A percentile compares a stretch with the other conserved stretches of the same genome.
These are phyloP conservation scores for Trebouxia sp. DNA, from an alignment of 139 green algal genomes.

Conservation along the genomic window DNA sequence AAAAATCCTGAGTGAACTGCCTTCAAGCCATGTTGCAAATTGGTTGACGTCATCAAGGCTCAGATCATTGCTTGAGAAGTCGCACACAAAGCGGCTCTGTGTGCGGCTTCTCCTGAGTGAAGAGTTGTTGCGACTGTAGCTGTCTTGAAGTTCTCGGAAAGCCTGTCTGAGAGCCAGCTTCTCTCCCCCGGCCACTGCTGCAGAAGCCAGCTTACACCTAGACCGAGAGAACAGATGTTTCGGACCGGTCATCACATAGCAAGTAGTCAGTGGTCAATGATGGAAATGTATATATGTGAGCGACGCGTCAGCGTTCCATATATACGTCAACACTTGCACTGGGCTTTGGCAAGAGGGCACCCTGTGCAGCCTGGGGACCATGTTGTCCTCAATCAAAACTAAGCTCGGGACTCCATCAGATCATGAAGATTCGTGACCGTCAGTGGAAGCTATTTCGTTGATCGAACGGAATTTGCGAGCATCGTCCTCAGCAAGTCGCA, in stretches of 20 bases:
- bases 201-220: constrained; percentile 12
- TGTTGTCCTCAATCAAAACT: too few relatives aligned
- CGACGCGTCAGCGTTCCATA: too few relatives aligned
- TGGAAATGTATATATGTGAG: too few relatives aligned
- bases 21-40: constrained; percentile 18
- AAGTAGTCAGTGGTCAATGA: neutral
- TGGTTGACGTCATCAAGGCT: constrained; percentile 13
- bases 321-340: too few relatives aligned
- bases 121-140: constrained; percentile 20
- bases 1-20: constrained; percentile 1
- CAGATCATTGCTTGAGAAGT: constrained; percentile 22
- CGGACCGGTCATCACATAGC: neutral
- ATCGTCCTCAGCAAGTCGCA: too few relatives aligned
- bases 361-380: too few relatives aligned
- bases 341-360: too few relatives aligned
- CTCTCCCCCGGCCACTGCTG: constrained; percentile 1
- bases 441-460: too few relatives aligned
- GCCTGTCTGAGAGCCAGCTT: constrained; percentile 17
- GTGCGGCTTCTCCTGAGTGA: constrained; percentile 8
- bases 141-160: constrained; percentile 24
- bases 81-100: constrained; percentile 17
- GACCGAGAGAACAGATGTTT: constrained; percentile 14
- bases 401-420: too few relatives aligned
- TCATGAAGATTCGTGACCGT: too few relatives aligned
- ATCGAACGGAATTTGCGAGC: too few relatives aligned